Evolutionary conservation across 192 early-diverging fungal genomes (phyloP).

Genomic region (Coemansia sp.): DNA sequence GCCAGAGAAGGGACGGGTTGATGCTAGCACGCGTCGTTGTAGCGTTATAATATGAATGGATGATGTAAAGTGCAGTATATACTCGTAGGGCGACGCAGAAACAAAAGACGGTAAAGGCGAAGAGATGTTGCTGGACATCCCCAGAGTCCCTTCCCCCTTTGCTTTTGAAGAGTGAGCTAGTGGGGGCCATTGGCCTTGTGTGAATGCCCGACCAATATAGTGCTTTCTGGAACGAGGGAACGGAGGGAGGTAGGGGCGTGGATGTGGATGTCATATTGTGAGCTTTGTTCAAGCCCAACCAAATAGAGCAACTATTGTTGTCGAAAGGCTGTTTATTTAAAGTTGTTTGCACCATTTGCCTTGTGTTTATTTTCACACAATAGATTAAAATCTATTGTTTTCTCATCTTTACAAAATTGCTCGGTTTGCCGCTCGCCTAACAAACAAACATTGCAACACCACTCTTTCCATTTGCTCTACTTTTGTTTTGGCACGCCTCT

Average conservation of each 20-base stretch:
- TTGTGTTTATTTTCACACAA: not conserved
- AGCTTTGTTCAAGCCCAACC: not conserved
- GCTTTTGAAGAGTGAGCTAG: not conserved
- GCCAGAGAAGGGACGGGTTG: not conserved
- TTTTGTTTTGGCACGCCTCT: not conserved
- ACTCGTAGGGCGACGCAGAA: not conserved
- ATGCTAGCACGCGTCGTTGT: not conserved
- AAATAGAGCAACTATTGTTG: not conserved
- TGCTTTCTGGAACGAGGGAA: constrained; percentile 8
- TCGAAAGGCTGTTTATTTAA: not conserved
- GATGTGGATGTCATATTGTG: constrained; percentile 2
- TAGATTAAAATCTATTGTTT: not conserved
- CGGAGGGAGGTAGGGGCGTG: constrained; percentile 3
- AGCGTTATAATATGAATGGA: not conserved
- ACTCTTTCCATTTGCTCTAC: not conserved
- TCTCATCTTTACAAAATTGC: not conserved
- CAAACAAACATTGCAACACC: not conserved
- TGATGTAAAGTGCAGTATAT: constrained; percentile 2
- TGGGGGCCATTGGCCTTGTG: too few relatives aligned
- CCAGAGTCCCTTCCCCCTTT: not conserved
- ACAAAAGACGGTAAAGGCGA: not conserved
- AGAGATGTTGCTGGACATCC: not conserved
- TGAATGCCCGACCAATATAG: not conserved
- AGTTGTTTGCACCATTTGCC: not conserved
- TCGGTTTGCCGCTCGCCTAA: not conserved